Conservation (phyloP, 1,139 yeast species). For the Blastobotrys buckinghamii region DNA sequence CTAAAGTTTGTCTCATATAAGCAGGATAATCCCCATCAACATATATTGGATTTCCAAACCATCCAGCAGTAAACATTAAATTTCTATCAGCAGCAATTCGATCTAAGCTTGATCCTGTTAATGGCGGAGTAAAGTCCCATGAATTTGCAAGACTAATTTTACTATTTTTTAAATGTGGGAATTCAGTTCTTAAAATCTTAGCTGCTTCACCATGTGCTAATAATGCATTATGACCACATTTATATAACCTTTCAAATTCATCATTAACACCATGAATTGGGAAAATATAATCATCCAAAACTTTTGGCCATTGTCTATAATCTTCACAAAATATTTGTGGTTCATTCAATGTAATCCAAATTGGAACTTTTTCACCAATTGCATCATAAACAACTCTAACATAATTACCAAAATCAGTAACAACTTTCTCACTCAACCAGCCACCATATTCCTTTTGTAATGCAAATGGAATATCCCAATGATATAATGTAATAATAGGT, state of each 20-base stretch:
- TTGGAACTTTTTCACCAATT: slow-evolving; percentile 35
- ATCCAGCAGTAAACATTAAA: slow-evolving; percentile 30
- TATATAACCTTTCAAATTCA: slow-evolving; percentile 16
- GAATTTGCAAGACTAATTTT: slow-evolving; percentile 26
- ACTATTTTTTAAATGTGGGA: slow-evolving; percentile 26
- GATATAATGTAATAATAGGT: slow-evolving; percentile 35
- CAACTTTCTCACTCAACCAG: slow-evolving; percentile 30
- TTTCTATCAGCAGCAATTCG: slow-evolving; percentile 30
- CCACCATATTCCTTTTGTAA: slow-evolving; percentile 30
- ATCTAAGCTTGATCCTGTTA: slow-evolving; percentile 17
- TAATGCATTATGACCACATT: slow-evolving; percentile 31
- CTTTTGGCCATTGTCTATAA: slow-evolving; percentile 21
- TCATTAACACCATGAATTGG: slow-evolving; percentile 20
- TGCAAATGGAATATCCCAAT: slow-evolving; percentile 29
- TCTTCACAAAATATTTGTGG: slow-evolving; percentile 29
- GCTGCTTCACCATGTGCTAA: slow-evolving; percentile 33
- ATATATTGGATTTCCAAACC: slow-evolving; percentile 34
- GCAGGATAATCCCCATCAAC: slow-evolving; percentile 35
- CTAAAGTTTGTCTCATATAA: slow-evolving; percentile 26
- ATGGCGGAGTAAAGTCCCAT: slow-evolving; percentile 26
- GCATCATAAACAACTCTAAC: slow-evolving; percentile 34
- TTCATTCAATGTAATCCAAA: slow-evolving; percentile 36
- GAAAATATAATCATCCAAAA: slow-evolving; percentile 21
- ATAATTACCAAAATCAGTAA: slow-evolving; percentile 35
- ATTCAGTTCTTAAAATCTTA: slow-evolving; percentile 31